A percentile compares a stretch with the other conserved stretches of the same genome.
These are phyloP conservation scores for Kwoniella bestiolae DNA, from an alignment of 768 basidiomycete species.

Conservation along the genomic window DNA sequence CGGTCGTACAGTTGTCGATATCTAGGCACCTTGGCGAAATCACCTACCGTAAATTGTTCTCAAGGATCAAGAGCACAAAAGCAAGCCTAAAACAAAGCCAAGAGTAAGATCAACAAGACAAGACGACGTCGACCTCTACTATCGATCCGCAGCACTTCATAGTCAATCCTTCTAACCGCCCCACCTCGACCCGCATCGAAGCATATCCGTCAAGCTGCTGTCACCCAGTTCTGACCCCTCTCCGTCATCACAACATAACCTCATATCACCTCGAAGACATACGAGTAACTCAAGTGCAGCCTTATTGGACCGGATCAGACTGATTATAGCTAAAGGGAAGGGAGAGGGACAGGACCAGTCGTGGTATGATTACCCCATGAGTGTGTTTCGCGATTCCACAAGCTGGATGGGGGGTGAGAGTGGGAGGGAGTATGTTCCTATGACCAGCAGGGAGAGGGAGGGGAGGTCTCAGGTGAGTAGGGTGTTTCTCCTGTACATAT, in stretches of 20 bases:
- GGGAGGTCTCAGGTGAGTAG: slow-evolving; percentile 4
- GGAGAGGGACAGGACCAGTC: background rate
- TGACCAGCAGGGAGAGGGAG: slow-evolving; percentile 11
- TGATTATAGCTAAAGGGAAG: background rate
- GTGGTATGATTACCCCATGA: background rate
- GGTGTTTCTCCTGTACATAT: too few relatives aligned
- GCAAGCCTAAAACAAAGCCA: background rate
- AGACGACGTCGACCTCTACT: background rate
- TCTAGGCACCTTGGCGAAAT: background rate
- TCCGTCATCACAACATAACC: background rate
- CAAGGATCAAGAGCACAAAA: too few relatives aligned
- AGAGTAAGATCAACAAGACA: background rate
- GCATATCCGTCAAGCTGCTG: background rate
- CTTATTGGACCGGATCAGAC: background rate
- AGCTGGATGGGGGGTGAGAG: background rate
- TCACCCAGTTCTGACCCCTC: background rate
- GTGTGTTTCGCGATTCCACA: background rate
- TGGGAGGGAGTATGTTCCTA: slow-evolving; percentile 23
- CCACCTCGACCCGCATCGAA: too few relatives aligned
- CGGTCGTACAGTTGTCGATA: too few relatives aligned
- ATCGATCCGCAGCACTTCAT: background rate
- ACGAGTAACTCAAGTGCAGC: too few relatives aligned
- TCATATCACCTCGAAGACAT: too few relatives aligned
- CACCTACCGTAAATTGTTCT: too few relatives aligned
- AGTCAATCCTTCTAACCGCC: too few relatives aligned